Evolutionary conservation across 1,139 yeast genomes (phyloP).

Genomic region (Barnettozyma hawaiiensis): DNA sequence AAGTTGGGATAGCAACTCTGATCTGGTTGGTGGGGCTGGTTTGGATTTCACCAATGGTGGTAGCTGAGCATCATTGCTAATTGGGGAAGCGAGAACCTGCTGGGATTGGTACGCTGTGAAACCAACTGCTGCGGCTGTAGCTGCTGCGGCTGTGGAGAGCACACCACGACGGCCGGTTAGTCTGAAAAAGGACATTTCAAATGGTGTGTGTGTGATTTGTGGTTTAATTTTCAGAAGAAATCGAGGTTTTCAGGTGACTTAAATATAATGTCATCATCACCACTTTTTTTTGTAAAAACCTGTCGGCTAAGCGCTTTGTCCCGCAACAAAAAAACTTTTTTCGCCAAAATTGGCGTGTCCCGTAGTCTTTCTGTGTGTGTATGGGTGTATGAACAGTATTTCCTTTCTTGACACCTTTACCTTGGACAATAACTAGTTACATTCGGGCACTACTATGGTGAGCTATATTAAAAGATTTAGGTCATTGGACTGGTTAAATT

Average conservation of each 20-base stretch:
- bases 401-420: no score
- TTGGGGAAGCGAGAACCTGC: conserved; percentile 6
- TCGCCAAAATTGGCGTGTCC: not conserved
- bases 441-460: no score
- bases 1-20: conserved; percentile 34
- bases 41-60: conserved; percentile 24
- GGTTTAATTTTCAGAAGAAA: not conserved
- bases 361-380: not conserved
- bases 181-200: conserved; percentile 24
- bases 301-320: not conserved
- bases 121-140: conserved; percentile 20
- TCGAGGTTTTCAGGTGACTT: conserved; percentile 1
- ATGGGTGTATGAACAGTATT: no score
- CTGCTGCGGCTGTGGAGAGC: conserved; percentile 20
- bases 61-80: conserved; percentile 18
- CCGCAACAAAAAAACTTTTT: conserved; percentile 3
- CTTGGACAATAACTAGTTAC: no score
- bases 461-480: no score
- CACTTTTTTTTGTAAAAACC: not conserved
- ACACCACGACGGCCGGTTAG: conserved; percentile 21
- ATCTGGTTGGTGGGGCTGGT: conserved; percentile 36
- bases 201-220: not conserved
- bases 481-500: no score
- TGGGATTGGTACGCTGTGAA: conserved; percentile 15
- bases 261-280: conserved; percentile 1